These are phyloP conservation scores for Fusarium citri DNA, from an alignment of 2,329 filamentous ascomycete species.

Conservation along the genomic window DNA sequence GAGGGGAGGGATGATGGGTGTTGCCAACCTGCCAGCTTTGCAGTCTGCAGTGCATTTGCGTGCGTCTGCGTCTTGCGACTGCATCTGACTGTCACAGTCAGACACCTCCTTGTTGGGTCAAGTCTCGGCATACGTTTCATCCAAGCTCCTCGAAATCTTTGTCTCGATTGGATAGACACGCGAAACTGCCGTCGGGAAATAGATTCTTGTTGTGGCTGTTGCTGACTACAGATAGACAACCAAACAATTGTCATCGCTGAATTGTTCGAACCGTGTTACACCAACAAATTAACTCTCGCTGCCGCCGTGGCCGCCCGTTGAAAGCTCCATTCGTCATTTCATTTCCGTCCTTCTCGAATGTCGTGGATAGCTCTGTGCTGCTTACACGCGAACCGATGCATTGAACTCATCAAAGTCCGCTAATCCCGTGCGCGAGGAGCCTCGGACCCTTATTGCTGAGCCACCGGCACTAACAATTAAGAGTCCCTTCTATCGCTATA, in stretches of 20 bases:
- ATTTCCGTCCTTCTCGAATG: constrained; percentile 8
- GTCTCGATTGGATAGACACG: constrained; percentile 29
- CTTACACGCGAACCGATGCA: constrained; percentile 19
- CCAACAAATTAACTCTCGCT: constrained; percentile 9
- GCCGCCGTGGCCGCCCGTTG: constrained; percentile 23
- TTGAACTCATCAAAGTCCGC: constrained; percentile 28
- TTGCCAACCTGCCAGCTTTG: constrained; percentile 7
- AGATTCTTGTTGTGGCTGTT: constrained; percentile 14
- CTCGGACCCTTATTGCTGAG: constrained; percentile 6
- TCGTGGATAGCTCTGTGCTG: constrained; percentile 20
- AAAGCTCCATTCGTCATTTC: constrained; percentile 28
- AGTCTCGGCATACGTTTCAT: constrained; percentile 39
- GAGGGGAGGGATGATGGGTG: not conserved
- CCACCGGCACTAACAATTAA: constrained; percentile 17
- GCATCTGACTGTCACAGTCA: constrained; percentile 6
- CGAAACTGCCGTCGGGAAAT: constrained; percentile 26
- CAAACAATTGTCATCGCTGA: not conserved
- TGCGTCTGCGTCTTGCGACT: not conserved
- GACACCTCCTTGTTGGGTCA: constrained; percentile 23
- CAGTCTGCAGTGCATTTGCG: not conserved
- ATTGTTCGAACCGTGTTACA: constrained; percentile 8
- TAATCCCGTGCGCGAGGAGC: constrained; percentile 26
- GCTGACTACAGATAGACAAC: not conserved
- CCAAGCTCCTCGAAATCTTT: constrained; percentile 21
- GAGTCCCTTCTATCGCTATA: constrained; percentile 8